phyloP scores from a whole-genome alignment of 805 yeast species.

The Saturnispora sekii region DNA sequence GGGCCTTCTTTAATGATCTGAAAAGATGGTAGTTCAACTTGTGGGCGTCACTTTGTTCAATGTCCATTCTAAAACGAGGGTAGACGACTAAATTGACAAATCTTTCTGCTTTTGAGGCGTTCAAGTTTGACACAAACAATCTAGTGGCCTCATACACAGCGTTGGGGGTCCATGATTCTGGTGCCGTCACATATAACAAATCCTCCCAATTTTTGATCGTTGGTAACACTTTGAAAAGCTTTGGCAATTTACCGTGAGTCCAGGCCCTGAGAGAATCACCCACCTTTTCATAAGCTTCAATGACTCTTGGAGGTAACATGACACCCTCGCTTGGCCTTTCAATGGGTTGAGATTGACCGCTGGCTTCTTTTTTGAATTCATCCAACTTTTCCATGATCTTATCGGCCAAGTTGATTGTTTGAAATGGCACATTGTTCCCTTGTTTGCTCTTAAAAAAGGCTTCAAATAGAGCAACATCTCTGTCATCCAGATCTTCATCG shows the following conservation, averaged over 20 bases:
- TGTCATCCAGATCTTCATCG: constrained; percentile 59
- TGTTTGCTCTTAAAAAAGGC: constrained; percentile 44
- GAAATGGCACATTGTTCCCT: constrained; percentile 21
- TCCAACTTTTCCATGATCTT: constrained; percentile 84
- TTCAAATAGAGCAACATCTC: constrained; percentile 78
- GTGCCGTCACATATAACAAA: constrained; percentile 83
- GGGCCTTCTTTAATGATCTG: constrained; percentile 81
- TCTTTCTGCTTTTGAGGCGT: constrained; percentile 80
- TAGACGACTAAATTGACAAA: constrained; percentile 60
- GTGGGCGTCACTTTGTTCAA: constrained; percentile 67
- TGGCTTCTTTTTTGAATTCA: constrained; percentile 19
- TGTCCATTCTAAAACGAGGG: constrained; percentile 62
- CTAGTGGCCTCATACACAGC: constrained; percentile 93
- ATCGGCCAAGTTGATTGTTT: constrained; percentile 72
- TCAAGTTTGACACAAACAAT: constrained; percentile 81
- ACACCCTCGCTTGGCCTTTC: constrained; percentile 59
- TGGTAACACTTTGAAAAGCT: constrained; percentile 90
- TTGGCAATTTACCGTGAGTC: constrained; percentile 95
- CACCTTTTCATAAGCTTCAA: constrained; percentile 86
- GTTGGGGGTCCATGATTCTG: constrained; percentile 90
- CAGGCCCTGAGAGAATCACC: constrained; percentile 81
- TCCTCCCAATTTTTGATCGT: constrained; percentile 93
- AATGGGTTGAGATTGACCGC: constrained; percentile 13
- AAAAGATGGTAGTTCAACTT: constrained; percentile 86
- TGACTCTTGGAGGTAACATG: constrained; percentile 88